Conservation (phyloP, 2,329 filamentous ascomycete species). For the Penicillium sp. region DNA sequence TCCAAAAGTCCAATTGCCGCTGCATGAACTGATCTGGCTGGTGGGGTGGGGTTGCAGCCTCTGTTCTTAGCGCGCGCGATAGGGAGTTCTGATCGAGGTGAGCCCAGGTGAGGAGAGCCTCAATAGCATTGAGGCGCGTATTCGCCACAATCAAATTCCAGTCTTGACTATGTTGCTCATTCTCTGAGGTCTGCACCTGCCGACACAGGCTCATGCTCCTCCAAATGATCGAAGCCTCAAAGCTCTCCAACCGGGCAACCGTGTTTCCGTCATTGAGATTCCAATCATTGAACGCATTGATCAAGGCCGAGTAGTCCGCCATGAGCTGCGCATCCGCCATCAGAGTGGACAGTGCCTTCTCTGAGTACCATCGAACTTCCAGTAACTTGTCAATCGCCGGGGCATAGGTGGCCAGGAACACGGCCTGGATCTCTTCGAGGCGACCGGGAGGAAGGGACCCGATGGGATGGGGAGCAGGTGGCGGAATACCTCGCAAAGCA, state of each 20-base stretch:
- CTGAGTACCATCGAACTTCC: slow-evolving; percentile 80
- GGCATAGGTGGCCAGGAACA: slow-evolving; percentile 77
- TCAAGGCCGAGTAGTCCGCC: slow-evolving; percentile 66
- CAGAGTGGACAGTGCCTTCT: slow-evolving; percentile 54
- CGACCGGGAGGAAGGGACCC: slow-evolving; percentile 46
- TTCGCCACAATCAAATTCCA: slow-evolving; percentile 65
- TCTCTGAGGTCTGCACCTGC: slow-evolving; percentile 37
- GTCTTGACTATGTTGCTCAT: slow-evolving; percentile 43
- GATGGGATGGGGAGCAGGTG: slow-evolving; percentile 56
- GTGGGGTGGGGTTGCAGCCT: slow-evolving; percentile 36
- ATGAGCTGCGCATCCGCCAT: slow-evolving; percentile 59
- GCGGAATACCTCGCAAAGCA: slow-evolving; percentile 60
- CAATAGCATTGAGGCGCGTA: slow-evolving; percentile 72
- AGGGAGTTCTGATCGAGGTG: slow-evolving; percentile 57
- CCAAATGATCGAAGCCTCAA: slow-evolving; percentile 64
- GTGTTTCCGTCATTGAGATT: slow-evolving; percentile 40
- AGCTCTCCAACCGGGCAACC: slow-evolving; percentile 46
- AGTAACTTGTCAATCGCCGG: slow-evolving; percentile 72
- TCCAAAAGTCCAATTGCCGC: slow-evolving; percentile 80
- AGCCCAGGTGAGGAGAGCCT: slow-evolving; percentile 73
- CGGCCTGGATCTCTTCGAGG: slow-evolving; percentile 67
- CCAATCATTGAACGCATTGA: slow-evolving; percentile 49
- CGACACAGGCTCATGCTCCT: slow-evolving; percentile 57
- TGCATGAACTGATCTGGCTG: slow-evolving; percentile 55
- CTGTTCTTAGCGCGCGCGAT: slow-evolving; percentile 44